Base-by-base conservation (phyloP, 805 yeast species). In the Lachancea fermentati region DNA sequence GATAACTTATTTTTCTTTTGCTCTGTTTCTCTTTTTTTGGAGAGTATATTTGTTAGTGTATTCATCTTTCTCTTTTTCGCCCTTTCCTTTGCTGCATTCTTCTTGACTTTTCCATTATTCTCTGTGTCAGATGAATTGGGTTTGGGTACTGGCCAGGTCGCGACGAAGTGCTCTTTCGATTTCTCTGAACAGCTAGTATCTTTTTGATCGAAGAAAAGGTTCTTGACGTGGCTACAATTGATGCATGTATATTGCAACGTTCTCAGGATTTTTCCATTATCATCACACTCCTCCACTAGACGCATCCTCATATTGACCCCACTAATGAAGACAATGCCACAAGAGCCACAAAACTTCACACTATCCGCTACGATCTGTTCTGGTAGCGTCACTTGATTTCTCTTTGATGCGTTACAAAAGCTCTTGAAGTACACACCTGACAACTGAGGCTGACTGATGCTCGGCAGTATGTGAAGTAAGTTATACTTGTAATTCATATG, bases 51-150 rank as follows among this genome's bases (percentile, higher is more conserved):
- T 2, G 68, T 57, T 18, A 75, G 56, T 14, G 69, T 65, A 42
- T 65, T 71, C 51, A 62, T 62, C 52, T 71, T 74, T 34, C 75
- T 60, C 57, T 72, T 74, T 51, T 72, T 75, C 13, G 69, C 62
- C 34, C 74, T 57, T 16, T 64, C 65, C 47, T 66, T 69, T 1
- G 68, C 63, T 22, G 35, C 39, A 15, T 43, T 28, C 34, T 43
- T 47, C 30, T 40, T 37, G 25, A 31, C 33, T 30, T n/a, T 28
- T 18, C 17, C 28, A 40, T 9, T 28, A 16, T n/a, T 14, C 22
- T 13, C 34, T 16, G 32, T 7, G 7, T 29, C 32, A 9, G 29
- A 14, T 17, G 36, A 9, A 34, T 32, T 16, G 9, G 30, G 32
- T 24, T 39, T 22, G 7, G 26, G 11, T 37, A 19, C 22, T 9